Base-by-base conservation (phyloP, 2,329 filamentous ascomycete genomes). In the Colletotrichum tropicale region DNA sequence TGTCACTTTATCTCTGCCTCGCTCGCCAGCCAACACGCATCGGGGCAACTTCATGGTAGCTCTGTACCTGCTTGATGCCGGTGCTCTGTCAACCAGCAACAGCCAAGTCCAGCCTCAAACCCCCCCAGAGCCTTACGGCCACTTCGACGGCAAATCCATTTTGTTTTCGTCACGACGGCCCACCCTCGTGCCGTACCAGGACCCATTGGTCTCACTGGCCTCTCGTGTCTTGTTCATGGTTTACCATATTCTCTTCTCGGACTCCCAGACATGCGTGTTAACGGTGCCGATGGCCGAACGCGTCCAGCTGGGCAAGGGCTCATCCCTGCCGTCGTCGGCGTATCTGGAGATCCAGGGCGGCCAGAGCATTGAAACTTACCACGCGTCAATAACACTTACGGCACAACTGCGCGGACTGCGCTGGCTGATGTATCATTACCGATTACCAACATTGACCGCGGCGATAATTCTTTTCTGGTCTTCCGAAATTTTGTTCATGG, bases 21-120 rank as follows among this genome's bases (percentile, higher is more conserved):
- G 93, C 55, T 97, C 95, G 4, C 92, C 92, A 0, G 85, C 89
- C 3, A 99, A 99, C 81, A 85, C 94, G 26, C 90, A 90, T 3
- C 90, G 91, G 16, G 97, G 97, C 32, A 98, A 98, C 86, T 98
- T 98, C 88, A 99, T 99, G 97, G 87, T 98, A 21, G 93, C 94
- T 62, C 86, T 98, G 18, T 90, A 92, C 76, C 90, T 98, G 67
- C 89, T 94, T 66, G 88, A 88, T 30, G 85, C 86, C 28, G 83
- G 84, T 79, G 32, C 79, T 80, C 43, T 79, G 74, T 77, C 78
- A 32, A 28, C 78, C 18, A 76, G 77, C 12, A 74, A 77, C n/a
- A 78, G 67, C 43, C 68, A 80, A 26, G 12, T 58, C 18, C 74
- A 69, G 26, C 75, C 75, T 16, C 75, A 76, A 48, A 58, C 73